Base-by-base conservation (phyloP, 1,139 yeast genomes). In the Scheffersomyces lignicola region DNA sequence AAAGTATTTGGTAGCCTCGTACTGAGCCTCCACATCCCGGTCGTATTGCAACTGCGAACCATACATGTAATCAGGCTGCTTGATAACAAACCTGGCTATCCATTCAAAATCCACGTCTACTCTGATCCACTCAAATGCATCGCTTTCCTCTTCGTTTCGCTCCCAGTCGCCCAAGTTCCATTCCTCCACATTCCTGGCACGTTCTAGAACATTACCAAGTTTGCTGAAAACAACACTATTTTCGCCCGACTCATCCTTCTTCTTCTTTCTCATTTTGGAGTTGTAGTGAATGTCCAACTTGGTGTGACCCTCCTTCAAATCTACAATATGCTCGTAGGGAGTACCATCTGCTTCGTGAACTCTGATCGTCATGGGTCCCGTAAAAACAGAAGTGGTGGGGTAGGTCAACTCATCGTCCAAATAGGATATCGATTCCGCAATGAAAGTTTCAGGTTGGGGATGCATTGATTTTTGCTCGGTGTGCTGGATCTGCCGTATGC, bases 291-390 rank as follows among this genome's bases (percentile, higher is more conserved):
- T 88, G 52, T 94, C 98, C 33, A 94, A 69, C 51, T 87, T 89
- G 0, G 96, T 87, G 45, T 80, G 80, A 2, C 80, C 77, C 39
- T 90, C 97, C 51, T 88, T 87, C 37, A 94, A 68, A 46, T 89
- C 95, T 15, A 94, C 96, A 32, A 94, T 92, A 56, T 94, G 99
- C 53, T 94, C 99, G 52, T 94, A 92, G 0, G 99, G 98, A 0
- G 97, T 88, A n/a, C 98, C 98, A 58, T 94, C 98, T 0, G 97
- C 95, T 56, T 94, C 99, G 55, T 94, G 98, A 29, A 94, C 90
- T 51, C 98, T 71, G 27, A 94, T 86, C 0, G 98, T 94, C 86
- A 94, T 88, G 0, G 98, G 97, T 0, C 99, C 99, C 0, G 85
- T 74, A 47, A 87, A 87, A 2, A 80, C 73, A 3, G 75, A 65